phyloP scores from a whole-genome alignment of 768 basidiomycete species.

The Lactarius sp. region DNA sequence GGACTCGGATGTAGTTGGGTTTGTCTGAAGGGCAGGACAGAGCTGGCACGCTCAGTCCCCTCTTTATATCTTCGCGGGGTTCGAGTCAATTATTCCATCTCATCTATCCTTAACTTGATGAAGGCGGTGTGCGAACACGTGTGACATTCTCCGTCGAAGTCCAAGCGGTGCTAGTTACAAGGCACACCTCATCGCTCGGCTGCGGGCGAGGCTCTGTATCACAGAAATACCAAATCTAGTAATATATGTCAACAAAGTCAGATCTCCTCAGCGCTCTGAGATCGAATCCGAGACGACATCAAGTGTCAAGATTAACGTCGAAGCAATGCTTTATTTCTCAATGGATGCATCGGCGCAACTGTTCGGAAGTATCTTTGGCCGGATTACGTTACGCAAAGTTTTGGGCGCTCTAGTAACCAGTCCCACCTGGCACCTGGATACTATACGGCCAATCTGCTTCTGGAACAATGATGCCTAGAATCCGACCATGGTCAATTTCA shows the following conservation, averaged over 20 bases:
- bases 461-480: background rate
- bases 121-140: constrained; percentile 20
- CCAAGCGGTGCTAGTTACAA: constrained; percentile 8
- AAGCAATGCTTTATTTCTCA: too few species aligned
- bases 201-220: background rate
- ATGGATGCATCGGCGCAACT: too few species aligned
- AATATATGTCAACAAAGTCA: too few species aligned
- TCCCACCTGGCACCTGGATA: background rate
- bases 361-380: too few species aligned
- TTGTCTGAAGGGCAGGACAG: background rate
- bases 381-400: too few species aligned
- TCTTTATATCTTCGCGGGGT: background rate
- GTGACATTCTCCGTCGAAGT: background rate
- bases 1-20: background rate
- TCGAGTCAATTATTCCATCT: constrained; percentile 12
- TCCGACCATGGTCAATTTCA: background rate
- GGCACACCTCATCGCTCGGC: background rate
- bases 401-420: constrained; percentile 6
- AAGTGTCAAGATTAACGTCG: too few species aligned
- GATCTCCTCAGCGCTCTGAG: too few species aligned
- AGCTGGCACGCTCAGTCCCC: background rate
- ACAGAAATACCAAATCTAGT: too few species aligned
- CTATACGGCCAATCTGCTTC: too few species aligned
- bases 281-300: too few species aligned
- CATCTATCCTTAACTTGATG: background rate